Base-by-base conservation (phyloP, 1,284 basidiomycete species). In the Cryptococcus depauperatus region DNA sequence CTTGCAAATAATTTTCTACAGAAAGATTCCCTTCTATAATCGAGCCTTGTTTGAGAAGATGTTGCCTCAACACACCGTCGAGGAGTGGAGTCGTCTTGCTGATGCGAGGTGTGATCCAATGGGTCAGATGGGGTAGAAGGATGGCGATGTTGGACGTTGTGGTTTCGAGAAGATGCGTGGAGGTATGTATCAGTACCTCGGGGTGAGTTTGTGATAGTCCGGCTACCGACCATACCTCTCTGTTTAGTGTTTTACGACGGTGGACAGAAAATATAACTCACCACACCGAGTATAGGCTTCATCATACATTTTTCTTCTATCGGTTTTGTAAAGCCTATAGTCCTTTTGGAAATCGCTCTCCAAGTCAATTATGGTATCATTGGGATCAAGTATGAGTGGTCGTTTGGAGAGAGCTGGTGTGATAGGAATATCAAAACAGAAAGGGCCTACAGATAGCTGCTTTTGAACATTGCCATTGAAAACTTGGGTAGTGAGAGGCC, bases 61-160 rank as follows among this genome's bases (percentile, higher is more conserved):
- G 46, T 11, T 46, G 33, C 30, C 67, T 50, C 56, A 61, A 56
- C 1, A 62, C 58, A 1, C 69, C 69, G 3, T 60, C 50, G 1
- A 70, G 37, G 29, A 68, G 57, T 13, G 59, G 59, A 21, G 37
- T 34, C 1, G 44, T 21, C 1, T 25, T 16, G 2, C 35, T 25
- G 3, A 63, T 25, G 4, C 39, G 13, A 0, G 67, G 66, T 1
- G 68, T 69, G 9, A 64, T 32, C 66, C 66, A 70, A 9, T 23
- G 19, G 38, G 14, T 25, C 48, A n/a, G 34, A 18, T 25, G 13
- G 21, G 58, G 46, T 10, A 43, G 26, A 18, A 53, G 49, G 22
- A 70, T 47, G 4, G 67, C 65, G 30, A 69, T 54, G 47, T 70
- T 70, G 10, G 61, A 58, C 5, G 68, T 69, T 6, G 53, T 52